Conservation (phyloP, 805 yeast species). For the Teunomyces tritomae region DNA sequence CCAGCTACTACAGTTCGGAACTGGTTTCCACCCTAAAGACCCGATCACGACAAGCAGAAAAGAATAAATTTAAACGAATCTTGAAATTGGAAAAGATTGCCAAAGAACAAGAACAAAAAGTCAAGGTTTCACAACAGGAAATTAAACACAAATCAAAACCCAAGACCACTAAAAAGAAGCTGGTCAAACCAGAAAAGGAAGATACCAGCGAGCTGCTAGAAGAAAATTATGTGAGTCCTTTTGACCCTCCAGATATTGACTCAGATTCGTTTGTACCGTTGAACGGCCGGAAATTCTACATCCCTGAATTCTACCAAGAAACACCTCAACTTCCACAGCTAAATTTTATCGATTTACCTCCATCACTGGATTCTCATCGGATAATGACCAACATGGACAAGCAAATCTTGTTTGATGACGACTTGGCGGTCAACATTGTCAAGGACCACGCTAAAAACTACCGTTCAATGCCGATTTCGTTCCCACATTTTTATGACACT, state of each 20-base stretch:
- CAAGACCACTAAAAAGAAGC: constrained; percentile 12
- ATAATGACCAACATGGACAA: constrained; percentile 18
- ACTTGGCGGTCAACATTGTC: constrained; percentile 31
- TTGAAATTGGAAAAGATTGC: constrained; percentile 8
- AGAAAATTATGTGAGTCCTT: constrained; percentile 34
- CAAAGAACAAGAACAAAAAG: constrained; percentile 3
- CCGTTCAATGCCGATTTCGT: constrained; percentile 31
- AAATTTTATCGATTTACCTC: background rate
- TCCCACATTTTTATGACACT: constrained; percentile 24
- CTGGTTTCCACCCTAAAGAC: constrained; percentile 12
- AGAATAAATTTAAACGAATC: constrained; percentile 8
- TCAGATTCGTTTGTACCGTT: constrained; percentile 27
- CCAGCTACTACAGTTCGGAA: constrained; percentile 27
- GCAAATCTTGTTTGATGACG: constrained; percentile 24
- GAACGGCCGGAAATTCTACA: constrained; percentile 15
- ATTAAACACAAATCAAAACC: background rate
- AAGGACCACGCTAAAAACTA: constrained; percentile 26
- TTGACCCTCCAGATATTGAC: constrained; percentile 36
- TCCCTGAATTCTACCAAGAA: constrained; percentile 14
- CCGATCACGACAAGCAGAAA: constrained; percentile 8
- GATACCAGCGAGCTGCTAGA: constrained; percentile 21
- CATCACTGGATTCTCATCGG: background rate
- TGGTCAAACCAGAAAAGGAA: constrained; percentile 11
- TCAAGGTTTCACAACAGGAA: background rate
- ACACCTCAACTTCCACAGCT: constrained; percentile 19